Conservation (phyloP, 2,329 filamentous ascomycete genomes). For the Aureobasidium sp. region DNA sequence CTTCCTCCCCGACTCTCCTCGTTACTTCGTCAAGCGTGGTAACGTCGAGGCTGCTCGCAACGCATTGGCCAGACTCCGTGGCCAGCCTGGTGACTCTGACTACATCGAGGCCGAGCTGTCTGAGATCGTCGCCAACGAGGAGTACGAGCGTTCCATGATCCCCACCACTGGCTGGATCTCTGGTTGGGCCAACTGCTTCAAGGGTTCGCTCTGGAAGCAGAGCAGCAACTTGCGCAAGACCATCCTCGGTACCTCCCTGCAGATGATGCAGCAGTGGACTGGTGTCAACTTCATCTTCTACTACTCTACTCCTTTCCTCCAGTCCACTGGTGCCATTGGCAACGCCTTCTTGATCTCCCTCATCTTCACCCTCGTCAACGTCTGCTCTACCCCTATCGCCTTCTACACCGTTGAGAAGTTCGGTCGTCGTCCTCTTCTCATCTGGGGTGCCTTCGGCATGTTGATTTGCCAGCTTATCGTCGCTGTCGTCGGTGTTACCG, state of each 20-base stretch:
- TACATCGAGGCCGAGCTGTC: slow-evolving; percentile 71
- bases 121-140: slow-evolving; percentile 83
- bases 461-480: slow-evolving; percentile 80
- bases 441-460: slow-evolving; percentile 75
- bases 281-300: slow-evolving; percentile 88
- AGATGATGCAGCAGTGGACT: slow-evolving; percentile 53
- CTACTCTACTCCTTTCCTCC: slow-evolving; percentile 71
- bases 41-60: slow-evolving; percentile 54
- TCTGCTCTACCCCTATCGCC: slow-evolving; percentile 73
- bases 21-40: slow-evolving; percentile 75
- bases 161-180: slow-evolving; percentile 56
- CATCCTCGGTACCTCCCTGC: slow-evolving; percentile 38
- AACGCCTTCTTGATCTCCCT: slow-evolving; percentile 78
- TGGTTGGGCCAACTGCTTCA: slow-evolving; percentile 60
- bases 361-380: slow-evolving; percentile 82
- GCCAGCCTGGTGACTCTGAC: slow-evolving; percentile 61
- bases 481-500: slow-evolving; percentile 51
- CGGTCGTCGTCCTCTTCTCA: slow-evolving; percentile 70
- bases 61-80: slow-evolving; percentile 60
- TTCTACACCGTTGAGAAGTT: slow-evolving; percentile 79
- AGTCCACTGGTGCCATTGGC: slow-evolving; percentile 62
- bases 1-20: slow-evolving; percentile 74
- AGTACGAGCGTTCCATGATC: slow-evolving; percentile 66
- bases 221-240: slow-evolving; percentile 43
- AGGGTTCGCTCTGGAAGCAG: slow-evolving; percentile 43